Base-by-base conservation (phyloP, 2,329 filamentous ascomycete species). In the Geoglossum cookeanum region DNA sequence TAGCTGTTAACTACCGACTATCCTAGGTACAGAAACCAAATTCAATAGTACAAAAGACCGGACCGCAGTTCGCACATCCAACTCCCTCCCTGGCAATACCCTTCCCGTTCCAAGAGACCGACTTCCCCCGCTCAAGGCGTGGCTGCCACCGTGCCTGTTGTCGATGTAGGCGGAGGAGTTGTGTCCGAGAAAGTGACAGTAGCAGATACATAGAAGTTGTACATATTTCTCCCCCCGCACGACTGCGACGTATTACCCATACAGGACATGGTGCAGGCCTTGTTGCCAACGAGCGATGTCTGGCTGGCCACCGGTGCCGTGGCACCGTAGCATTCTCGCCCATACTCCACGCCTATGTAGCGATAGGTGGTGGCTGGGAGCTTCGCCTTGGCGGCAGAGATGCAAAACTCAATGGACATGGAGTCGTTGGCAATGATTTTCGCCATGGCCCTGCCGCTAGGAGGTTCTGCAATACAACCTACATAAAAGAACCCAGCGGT, bases 341-440 rank as follows among this genome's bases (percentile, higher is more conserved):
- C 53, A 15, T 55, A 55, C 39, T 55, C 53, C 9, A 55, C 39
- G 17, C 53, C 53, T 13, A 55, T 30, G 53, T 55, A 55, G 6
- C 22, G 29, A 27, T 55, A 55, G 29, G 48, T 52, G 13, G 29
- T 33, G 32, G 48, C 48, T 33, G 48, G 48, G 1, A 32, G 15
- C 48, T 52, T 52, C 8, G 53, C 53, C 27, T 42, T 29, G 15
- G 35, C 35, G n/a, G 53, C 35, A 3, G 35, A 42, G n/a, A 55
- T 42, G 32, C 53, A 55, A 17, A 42, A 45, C 33, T 55, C 53
- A 9, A 55, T 30, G 1, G 53, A 42, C 53, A 55, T 55, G 15
- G 53, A 42, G 33, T 55, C 53, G 17, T 42, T 55, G 15, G 53
- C 53, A 42, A 42, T 42, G 17, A 55, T 42, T 17, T 55, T 55